Conservation (phyloP, 257 asterid species). For the Orobanche coerulescens region DNA sequence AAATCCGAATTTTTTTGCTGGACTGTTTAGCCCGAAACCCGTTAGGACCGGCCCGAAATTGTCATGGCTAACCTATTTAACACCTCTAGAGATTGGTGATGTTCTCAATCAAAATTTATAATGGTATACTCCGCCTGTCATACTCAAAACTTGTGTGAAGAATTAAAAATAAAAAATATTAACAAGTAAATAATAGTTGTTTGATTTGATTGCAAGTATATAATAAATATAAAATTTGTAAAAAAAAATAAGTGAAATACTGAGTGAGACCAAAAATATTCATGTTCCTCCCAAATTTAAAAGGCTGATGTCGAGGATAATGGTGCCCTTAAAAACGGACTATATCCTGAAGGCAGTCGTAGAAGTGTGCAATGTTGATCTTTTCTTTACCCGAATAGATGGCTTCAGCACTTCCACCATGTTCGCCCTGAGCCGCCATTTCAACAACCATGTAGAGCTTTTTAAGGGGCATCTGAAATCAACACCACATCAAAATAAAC, state of each 20-base stretch:
- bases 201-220: too few relatives aligned
- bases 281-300: neutral
- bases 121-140: too few relatives aligned
- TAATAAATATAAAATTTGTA: too few relatives aligned
- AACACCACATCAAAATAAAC: slow-evolving; percentile 1
- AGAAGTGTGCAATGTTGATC: slow-evolving; percentile 68
- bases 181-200: too few relatives aligned
- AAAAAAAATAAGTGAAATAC: neutral
- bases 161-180: too few relatives aligned
- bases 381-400: slow-evolving; percentile 68
- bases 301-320: neutral
- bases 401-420: slow-evolving; percentile 80
- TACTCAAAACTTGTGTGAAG: too few relatives aligned
- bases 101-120: too few relatives aligned
- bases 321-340: slow-evolving; percentile 36
- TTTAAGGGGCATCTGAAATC: slow-evolving; percentile 74
- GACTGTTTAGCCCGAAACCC: too few relatives aligned
- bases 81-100: too few relatives aligned
- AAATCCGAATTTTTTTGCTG: too few relatives aligned
- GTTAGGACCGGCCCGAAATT: too few relatives aligned
- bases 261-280: neutral
- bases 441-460: slow-evolving; percentile 85
- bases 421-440: slow-evolving; percentile 96
- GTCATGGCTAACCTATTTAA: too few relatives aligned
- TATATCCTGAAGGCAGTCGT: slow-evolving; percentile 71